Conservation (phyloP, 75 land plant species). For the Pinus tabuliformis region DNA sequence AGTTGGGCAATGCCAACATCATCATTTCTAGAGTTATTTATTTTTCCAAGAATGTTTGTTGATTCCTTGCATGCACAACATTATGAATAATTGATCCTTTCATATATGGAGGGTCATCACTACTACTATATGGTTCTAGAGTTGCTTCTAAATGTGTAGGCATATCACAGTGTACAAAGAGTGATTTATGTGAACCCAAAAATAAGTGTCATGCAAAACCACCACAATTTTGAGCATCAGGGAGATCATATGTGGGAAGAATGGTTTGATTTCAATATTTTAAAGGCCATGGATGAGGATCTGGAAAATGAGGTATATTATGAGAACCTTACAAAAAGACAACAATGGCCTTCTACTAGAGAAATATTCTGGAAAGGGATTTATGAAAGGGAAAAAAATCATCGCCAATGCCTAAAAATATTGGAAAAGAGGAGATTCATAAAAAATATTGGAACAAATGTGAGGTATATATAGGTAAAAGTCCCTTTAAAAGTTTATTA, state of each 20-base stretch:
- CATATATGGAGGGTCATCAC: constrained; percentile 77
- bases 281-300: constrained; percentile 94
- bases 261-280: constrained; percentile 61
- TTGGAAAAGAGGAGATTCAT: constrained; percentile 49
- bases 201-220: constrained; percentile 77
- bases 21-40: constrained; percentile 78
- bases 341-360: constrained; percentile 95
- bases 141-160: constrained; percentile 92
- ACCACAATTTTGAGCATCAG: constrained; percentile 58
- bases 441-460: constrained; percentile 58
- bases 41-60: constrained; percentile 95
- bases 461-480: constrained; percentile 45
- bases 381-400: constrained; percentile 64
- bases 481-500: constrained; percentile 57
- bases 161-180: constrained; percentile 84
- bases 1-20: constrained; percentile 92
- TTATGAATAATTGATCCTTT: constrained; percentile 56
- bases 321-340: constrained; percentile 47
- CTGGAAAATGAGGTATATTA: constrained; percentile 80
- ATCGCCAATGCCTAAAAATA: constrained; percentile 46
- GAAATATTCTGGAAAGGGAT: constrained; percentile 93
- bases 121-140: constrained; percentile 91
- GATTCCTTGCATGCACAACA: constrained; percentile 78
- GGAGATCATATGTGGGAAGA: constrained; percentile 76
- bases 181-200: constrained; percentile 78